Percentiles rank a stretch among this genome's conserved stretches.
Conservation (phyloP, 305 asterid genomes). For the Fraxinus angustifolia region DNA sequence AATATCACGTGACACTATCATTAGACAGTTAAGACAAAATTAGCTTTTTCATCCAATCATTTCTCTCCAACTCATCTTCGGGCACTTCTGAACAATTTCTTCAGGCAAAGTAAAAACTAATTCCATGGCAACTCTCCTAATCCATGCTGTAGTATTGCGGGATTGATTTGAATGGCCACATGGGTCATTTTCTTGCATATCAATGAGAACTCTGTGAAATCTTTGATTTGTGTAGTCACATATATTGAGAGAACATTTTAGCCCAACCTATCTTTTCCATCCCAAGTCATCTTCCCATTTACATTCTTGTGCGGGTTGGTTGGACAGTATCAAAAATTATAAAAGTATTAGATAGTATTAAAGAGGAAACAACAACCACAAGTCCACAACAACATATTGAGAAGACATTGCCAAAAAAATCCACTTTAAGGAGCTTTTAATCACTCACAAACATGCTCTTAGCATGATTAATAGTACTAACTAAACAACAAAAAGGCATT, state of each 20-base stretch:
- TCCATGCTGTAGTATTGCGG: constrained; percentile 24
- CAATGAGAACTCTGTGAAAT: constrained; percentile 41
- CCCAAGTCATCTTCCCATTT: neutral
- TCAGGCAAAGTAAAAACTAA: too few species aligned
- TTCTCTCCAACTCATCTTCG: too few species aligned
- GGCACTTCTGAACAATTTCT: too few species aligned
- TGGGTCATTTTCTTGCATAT: constrained; percentile 49
- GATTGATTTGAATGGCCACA: constrained; percentile 24
- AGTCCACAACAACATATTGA: neutral
- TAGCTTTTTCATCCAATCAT: too few species aligned
- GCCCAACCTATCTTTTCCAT: neutral
- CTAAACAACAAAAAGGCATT: neutral
- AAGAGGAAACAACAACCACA: neutral
- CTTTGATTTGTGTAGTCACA: constrained; percentile 29
- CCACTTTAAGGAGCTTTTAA: neutral
- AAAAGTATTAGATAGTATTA: neutral
- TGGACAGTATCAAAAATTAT: neutral
- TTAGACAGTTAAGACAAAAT: too few species aligned
- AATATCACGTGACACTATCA: too few species aligned
- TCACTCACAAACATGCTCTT: constrained; percentile 9
- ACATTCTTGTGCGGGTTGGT: neutral
- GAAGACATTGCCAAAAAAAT: neutral
- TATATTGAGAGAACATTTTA: constrained; percentile 17
- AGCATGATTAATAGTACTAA: neutral
- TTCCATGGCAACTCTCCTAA: neutral